Evolutionary conservation across 371 early-diverging fungal species (phyloP).

Genomic region (Chytridium lagenaria): DNA sequence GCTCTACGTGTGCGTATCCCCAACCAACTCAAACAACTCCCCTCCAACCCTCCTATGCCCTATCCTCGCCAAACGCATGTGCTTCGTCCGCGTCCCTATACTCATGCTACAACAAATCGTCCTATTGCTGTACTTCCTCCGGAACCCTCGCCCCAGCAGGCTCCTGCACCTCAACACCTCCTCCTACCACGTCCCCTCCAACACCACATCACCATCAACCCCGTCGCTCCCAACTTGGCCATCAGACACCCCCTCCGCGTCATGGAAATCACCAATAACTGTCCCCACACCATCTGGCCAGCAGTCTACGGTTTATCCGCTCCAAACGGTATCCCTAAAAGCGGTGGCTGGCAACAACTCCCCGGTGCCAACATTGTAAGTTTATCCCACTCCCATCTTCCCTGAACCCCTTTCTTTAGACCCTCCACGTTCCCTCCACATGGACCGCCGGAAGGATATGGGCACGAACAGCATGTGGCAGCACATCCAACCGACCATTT

Average conservation of each 20-base stretch:
- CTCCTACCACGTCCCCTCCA: not conserved
- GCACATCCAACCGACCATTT: not conserved
- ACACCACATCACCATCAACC: not conserved
- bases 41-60: not conserved
- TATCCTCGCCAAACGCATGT: not conserved
- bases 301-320: not conserved
- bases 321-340: not conserved
- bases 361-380: not conserved
- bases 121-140: not conserved
- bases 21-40: not conserved
- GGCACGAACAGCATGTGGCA: not conserved
- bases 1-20: not conserved
- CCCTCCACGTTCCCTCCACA: not conserved
- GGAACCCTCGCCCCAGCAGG: not conserved
- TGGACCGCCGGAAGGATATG: conserved; percentile 6
- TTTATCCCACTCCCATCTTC: not conserved
- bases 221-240: not conserved
- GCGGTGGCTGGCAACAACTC: not conserved
- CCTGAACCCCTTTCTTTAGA: not conserved
- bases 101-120: not conserved
- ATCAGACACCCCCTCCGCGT: not conserved
- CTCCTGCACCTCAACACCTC: not conserved
- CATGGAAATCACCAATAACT: not conserved
- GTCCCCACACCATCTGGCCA: not conserved
- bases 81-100: not conserved